Conservation (phyloP, 2,329 filamentous ascomycete species). For the Lasiodiplodia hormozganensis region DNA sequence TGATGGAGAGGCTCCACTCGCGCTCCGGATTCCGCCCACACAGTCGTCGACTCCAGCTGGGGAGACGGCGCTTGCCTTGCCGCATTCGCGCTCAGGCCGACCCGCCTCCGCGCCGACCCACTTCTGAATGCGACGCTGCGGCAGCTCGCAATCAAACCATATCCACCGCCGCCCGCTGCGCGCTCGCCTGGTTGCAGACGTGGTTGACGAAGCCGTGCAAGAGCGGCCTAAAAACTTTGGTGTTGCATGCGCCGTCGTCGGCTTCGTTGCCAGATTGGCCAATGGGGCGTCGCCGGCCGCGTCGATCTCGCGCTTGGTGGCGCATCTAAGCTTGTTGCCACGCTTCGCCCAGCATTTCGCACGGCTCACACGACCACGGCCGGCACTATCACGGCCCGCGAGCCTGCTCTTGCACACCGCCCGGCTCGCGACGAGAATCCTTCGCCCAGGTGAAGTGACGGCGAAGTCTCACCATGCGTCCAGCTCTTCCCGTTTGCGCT, state of each 20-base stretch:
- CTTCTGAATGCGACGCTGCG: constrained; percentile 10
- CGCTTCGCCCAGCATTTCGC: not conserved
- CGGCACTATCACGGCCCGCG: constrained; percentile 12
- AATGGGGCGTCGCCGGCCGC: not conserved
- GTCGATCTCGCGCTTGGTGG: constrained; percentile 22
- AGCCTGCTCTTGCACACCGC: constrained; percentile 8
- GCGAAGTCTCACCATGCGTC: constrained; percentile 8
- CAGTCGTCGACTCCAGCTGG: constrained; percentile 11
- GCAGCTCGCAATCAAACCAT: not conserved
- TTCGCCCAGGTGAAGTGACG: not conserved
- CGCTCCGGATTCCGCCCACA: constrained; percentile 21
- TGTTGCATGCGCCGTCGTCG: constrained; percentile 9
- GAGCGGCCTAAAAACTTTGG: not conserved
- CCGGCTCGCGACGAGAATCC: constrained; percentile 1
- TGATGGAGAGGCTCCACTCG: constrained; percentile 15
- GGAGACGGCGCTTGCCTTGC: constrained; percentile 18
- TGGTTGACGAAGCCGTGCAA: no score
- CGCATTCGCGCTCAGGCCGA: constrained; percentile 16
- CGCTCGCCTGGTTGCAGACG: not conserved
- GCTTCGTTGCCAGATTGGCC: not conserved
- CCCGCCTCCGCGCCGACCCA: constrained; percentile 19
- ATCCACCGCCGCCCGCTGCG: not conserved
- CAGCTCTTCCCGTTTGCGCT: not conserved
- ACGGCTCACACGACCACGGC: constrained; percentile 11
- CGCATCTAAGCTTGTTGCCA: constrained; percentile 20